These are phyloP conservation scores for Albatrellus ellisii DNA, from an alignment of 768 basidiomycete genomes.

Conservation along the genomic window DNA sequence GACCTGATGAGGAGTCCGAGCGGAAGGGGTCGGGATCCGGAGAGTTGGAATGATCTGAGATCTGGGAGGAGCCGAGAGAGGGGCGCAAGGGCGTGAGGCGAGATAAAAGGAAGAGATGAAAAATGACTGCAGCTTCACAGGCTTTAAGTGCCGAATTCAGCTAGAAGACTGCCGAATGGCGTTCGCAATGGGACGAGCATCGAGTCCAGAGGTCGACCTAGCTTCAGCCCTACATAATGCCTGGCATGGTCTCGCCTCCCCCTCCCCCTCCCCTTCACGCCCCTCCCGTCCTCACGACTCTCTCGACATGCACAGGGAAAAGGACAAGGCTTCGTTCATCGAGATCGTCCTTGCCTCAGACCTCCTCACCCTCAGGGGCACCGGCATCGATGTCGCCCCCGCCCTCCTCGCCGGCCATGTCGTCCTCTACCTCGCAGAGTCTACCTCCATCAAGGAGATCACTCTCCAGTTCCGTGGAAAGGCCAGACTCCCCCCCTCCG, in stretches of 20 bases:
- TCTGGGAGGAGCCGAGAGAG: no score
- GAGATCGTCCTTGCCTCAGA: constrained; percentile 70
- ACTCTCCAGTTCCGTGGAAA: constrained; percentile 79
- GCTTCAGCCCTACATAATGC: constrained; percentile 8
- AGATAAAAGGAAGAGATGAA: no score
- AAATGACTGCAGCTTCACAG: no score
- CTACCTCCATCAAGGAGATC: constrained; percentile 75
- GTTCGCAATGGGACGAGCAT: no score
- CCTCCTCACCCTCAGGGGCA: constrained; percentile 59
- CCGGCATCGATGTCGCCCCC: constrained; percentile 75
- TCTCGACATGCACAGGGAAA: constrained; percentile 23
- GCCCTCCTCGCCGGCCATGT: constrained; percentile 72
- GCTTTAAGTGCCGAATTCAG: no score
- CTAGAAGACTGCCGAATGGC: no score
- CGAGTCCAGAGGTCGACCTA: no score
- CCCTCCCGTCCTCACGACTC: neutral
- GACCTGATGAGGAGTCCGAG: no score
- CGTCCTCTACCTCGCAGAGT: constrained; percentile 64
- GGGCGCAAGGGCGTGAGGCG: no score
- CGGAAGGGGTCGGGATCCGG: no score
- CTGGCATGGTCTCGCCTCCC: neutral
- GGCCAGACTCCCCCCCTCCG: constrained; percentile 49
- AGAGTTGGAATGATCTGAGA: no score
- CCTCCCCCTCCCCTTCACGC: neutral
- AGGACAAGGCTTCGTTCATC: constrained; percentile 36